Evolutionary conservation across 768 basidiomycete genomes (phyloP), one percentile per base, ranked within the genome.

Genomic region (Krasilnikovozyma curviuscula): DNA sequence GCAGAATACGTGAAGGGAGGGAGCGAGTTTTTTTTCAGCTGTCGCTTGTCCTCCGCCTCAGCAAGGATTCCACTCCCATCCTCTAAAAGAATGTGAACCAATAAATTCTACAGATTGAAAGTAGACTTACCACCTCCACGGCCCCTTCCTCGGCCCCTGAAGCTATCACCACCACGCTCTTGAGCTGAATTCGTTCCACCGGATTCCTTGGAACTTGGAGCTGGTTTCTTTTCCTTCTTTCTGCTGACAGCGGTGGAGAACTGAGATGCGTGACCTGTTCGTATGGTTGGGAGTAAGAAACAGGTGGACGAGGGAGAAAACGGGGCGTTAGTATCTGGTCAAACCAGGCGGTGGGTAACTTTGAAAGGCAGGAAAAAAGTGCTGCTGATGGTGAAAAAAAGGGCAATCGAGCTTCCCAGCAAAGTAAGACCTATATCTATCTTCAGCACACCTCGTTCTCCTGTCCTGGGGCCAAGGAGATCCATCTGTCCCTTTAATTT

Each of bases 241-340:
- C 55, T 39, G 12, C 27, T 49, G 16, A 58, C 58, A 28, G 63
- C 60, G 49, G 59, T 57, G 28, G 63, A 63, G 57, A 66, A 66
- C 55, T 63, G 63, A 28, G 59, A 49, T 21, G 63, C 65, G 39
- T 60, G 63, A 47, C 65, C 65, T 66, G 50, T 3, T n/a, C 5
- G 16, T n/a, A n/a, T n/a, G n/a, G n/a, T n/a, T n/a, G n/a, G n/a
- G n/a, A n/a, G n/a, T n/a, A n/a, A 7, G 24, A 23, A 14, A 40
- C 13, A 43, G 40, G 39, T 16, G 19, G 8, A 38, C 27, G 29
- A 25, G 25, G 23, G 37, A 8, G 37, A 39, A 39, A 18, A 7
- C 7, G n/a, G 37, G 8, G 8, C 37, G 37, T 18, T 18, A 39
- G 24, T n/a, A 39, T n/a, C 24, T 23, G 37, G 37, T 18, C 24